Conservation (phyloP, 139 green algal genomes). For the Chlamydomonas applanata region DNA sequence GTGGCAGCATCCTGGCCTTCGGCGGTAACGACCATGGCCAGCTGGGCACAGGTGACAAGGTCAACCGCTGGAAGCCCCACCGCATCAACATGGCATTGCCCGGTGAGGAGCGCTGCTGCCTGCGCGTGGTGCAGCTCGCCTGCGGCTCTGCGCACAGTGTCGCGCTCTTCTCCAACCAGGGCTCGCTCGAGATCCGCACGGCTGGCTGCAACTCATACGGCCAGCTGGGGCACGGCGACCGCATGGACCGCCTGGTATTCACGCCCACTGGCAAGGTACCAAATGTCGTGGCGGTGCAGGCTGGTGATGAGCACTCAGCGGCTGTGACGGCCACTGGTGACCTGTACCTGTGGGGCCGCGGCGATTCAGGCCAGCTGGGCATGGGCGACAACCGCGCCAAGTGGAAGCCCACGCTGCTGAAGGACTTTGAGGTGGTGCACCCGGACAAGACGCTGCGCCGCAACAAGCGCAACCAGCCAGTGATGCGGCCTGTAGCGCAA, state of each 20-base stretch:
- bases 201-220: constrained; percentile 72
- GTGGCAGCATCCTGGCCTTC: constrained; percentile 62
- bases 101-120: constrained; percentile 19
- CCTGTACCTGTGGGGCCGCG: constrained; percentile 78
- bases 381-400: constrained; percentile 53
- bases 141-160: constrained; percentile 61
- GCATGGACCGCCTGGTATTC: constrained; percentile 37
- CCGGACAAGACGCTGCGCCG: constrained; percentile 72
- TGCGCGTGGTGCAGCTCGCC: constrained; percentile 61
- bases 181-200: constrained; percentile 37
- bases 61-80: constrained; percentile 28
- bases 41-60: constrained; percentile 31
- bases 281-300: constrained; percentile 52
- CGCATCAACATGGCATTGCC: constrained; percentile 21
- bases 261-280: constrained; percentile 23
- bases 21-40: constrained; percentile 61
- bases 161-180: constrained; percentile 48
- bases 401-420: constrained; percentile 50
- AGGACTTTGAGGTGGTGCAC: constrained; percentile 61
- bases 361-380: constrained; percentile 78
- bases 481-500: constrained; percentile 20
- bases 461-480: constrained; percentile 50
- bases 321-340: constrained; percentile 53
- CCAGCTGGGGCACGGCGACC: constrained; percentile 73
- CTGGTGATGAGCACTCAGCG: constrained; percentile 66